Percentiles rank a stretch among this genome's conserved stretches.
phyloP scores from a whole-genome alignment of 139 green algal genomes.

The Pedinophyceae sp. region DNA sequence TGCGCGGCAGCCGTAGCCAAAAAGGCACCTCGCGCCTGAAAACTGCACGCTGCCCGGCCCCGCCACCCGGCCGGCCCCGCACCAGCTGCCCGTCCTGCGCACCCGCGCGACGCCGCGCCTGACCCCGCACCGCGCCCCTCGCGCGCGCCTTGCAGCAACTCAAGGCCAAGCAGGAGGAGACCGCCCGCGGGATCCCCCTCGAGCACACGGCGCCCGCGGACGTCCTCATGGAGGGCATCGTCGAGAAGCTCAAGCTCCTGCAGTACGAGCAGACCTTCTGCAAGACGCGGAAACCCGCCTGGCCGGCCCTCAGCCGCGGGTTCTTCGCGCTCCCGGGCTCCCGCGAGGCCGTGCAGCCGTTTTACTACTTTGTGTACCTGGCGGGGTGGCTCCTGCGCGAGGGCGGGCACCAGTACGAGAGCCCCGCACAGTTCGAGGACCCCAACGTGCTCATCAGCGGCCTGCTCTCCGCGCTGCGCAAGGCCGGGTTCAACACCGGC shows the following conservation, averaged over 20 bases:
- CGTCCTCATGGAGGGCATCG: slow-evolving; percentile 35
- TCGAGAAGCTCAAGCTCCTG: slow-evolving; percentile 59
- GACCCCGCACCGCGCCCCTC: no score
- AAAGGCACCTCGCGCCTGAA: no score
- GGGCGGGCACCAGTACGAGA: slow-evolving; percentile 19
- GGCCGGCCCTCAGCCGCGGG: no score
- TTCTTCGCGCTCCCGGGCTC: background rate
- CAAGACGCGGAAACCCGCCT: slow-evolving; percentile 36
- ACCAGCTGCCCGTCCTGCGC: no score
- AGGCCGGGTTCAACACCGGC: slow-evolving; percentile 16
- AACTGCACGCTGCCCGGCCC: no score
- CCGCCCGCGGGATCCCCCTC: background rate
- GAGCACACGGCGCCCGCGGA: slow-evolving; percentile 6
- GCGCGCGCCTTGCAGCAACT: no score
- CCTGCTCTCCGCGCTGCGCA: slow-evolving; percentile 21
- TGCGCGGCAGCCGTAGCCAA: no score
- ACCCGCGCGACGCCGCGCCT: no score
- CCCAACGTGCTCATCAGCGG: slow-evolving; percentile 40
- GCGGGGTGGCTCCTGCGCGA: slow-evolving; percentile 37
- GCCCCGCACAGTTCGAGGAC: slow-evolving; percentile 57
- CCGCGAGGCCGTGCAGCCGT: background rate
- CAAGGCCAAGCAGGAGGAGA: slow-evolving; percentile 1
- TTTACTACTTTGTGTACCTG: slow-evolving; percentile 11
- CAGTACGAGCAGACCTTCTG: slow-evolving; percentile 61
- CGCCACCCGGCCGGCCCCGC: no score